These are phyloP conservation scores for Cucurbita moschata DNA, from an alignment of 306 rosid genomes.

Conservation along the genomic window DNA sequence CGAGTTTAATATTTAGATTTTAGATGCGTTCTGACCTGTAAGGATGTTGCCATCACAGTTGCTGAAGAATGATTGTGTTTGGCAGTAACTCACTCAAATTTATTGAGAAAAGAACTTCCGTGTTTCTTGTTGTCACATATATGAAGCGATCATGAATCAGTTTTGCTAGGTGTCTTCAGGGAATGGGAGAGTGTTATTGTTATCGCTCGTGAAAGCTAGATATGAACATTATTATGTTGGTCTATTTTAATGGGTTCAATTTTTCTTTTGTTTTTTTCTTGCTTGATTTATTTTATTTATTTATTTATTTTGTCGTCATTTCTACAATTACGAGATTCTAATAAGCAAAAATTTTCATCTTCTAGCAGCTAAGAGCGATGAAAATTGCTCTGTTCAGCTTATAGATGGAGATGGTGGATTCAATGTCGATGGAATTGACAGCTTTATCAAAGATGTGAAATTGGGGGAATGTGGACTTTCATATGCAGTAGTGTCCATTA, in stretches of 20 bases:
- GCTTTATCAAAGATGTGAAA: conserved; percentile 65
- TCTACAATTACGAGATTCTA: not conserved
- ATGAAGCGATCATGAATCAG: not conserved
- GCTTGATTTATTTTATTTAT: not conserved
- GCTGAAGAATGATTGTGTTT: not conserved
- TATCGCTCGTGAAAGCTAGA: too few relatives aligned
- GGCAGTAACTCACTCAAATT: not conserved
- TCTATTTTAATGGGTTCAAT: not conserved
- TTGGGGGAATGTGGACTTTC: conserved; percentile 90
- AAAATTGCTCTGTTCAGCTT: conserved; percentile 66
- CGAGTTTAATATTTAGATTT: not conserved
- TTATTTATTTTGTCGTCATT: not conserved
- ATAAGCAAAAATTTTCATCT: not conserved
- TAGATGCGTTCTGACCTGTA: not conserved
- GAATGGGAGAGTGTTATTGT: not conserved
- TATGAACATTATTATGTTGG: not conserved
- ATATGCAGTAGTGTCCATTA: conserved; percentile 82
- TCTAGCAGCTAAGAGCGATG: conserved; percentile 31
- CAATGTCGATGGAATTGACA: conserved; percentile 59
- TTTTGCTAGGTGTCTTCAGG: not conserved
- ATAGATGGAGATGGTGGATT: conserved; percentile 84
- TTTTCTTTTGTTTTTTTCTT: not conserved
- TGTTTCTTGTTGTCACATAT: not conserved
- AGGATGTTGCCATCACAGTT: not conserved
- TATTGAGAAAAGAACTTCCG: not conserved